Evolutionary conservation across 306 rosid genomes (phyloP).

Genomic region (Biancaea sappan): DNA sequence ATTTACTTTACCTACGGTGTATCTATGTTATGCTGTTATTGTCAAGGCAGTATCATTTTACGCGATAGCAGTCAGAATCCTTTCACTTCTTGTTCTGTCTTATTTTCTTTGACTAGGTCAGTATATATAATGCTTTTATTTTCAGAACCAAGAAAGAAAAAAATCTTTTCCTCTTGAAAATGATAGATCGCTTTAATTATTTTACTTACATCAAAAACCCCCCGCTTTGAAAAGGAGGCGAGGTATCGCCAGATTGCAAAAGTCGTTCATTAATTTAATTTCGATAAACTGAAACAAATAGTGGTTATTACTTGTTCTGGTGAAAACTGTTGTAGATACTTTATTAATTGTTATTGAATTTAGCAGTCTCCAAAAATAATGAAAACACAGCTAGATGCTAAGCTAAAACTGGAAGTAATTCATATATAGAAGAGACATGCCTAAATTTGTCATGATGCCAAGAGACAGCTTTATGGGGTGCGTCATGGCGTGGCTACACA

Average conservation of each 20-base stretch:
- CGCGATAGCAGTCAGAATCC: conserved; percentile 30
- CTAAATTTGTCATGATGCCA: conserved; percentile 45
- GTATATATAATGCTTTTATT: background rate
- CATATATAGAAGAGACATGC: background rate
- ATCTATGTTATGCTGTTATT: background rate
- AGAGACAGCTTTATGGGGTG: conserved; percentile 43
- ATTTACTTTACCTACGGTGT: background rate
- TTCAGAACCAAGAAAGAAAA: background rate
- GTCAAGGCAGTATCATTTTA: background rate
- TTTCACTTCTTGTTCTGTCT: background rate
- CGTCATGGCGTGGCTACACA: conserved; percentile 40
- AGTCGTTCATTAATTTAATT: background rate
- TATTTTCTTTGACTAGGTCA: conserved; percentile 26
- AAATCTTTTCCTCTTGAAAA: background rate
- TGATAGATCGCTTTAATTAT: background rate
- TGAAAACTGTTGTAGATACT: conserved; percentile 36
- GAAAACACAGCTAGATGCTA: conserved; percentile 33
- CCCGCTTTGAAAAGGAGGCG: background rate
- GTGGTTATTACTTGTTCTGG: background rate
- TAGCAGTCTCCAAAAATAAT: conserved; percentile 32
- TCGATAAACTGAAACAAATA: background rate
- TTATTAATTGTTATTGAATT: conserved; percentile 41
- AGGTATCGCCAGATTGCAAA: background rate
- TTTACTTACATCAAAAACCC: conserved; percentile 13
- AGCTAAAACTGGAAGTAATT: conserved; percentile 13